Evolutionary conservation across 1,284 basidiomycete species (phyloP).

Genomic region (Mycocalia duriaeana): DNA sequence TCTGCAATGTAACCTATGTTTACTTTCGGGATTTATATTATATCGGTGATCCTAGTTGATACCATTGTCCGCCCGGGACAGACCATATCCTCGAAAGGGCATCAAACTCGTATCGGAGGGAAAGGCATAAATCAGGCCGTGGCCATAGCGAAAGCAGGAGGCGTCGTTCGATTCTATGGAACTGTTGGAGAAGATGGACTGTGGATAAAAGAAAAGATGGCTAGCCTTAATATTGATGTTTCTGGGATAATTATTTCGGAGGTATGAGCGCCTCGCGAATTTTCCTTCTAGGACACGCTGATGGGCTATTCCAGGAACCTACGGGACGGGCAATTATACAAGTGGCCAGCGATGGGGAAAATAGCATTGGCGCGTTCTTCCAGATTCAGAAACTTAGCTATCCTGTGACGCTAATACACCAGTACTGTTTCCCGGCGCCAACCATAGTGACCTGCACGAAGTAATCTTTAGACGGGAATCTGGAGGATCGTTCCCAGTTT

Average conservation of each 20-base stretch:
- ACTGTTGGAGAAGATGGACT: constrained; percentile 44
- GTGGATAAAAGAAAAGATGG: constrained; percentile 39
- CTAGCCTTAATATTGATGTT: constrained; percentile 34
- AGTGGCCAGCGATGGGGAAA: constrained; percentile 49
- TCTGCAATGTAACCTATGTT: not conserved
- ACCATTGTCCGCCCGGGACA: constrained; percentile 49
- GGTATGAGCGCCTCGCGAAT: constrained; percentile 23
- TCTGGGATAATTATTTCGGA: constrained; percentile 31
- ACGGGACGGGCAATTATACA: constrained; percentile 58
- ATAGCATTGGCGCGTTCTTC: constrained; percentile 45
- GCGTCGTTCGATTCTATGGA: constrained; percentile 39
- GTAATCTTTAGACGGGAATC: constrained; percentile 14
- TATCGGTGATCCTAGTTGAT: constrained; percentile 30
- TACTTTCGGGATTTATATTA: not conserved
- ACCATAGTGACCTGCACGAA: constrained; percentile 36
- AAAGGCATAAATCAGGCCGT: constrained; percentile 61
- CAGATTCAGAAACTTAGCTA: not conserved
- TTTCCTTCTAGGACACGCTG: too few relatives aligned
- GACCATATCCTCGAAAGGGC: constrained; percentile 46
- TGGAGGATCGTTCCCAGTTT: constrained; percentile 23
- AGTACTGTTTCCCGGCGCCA: constrained; percentile 57
- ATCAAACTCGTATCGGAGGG: constrained; percentile 46
- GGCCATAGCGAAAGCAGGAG: constrained; percentile 46
- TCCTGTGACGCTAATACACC: constrained; percentile 2
- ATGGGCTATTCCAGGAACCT: constrained; percentile 28